Evolutionary conservation across 768 basidiomycete species (phyloP), one percentile per base, ranked within the genome.

Genomic region (Rhizopogon vesiculosus): DNA sequence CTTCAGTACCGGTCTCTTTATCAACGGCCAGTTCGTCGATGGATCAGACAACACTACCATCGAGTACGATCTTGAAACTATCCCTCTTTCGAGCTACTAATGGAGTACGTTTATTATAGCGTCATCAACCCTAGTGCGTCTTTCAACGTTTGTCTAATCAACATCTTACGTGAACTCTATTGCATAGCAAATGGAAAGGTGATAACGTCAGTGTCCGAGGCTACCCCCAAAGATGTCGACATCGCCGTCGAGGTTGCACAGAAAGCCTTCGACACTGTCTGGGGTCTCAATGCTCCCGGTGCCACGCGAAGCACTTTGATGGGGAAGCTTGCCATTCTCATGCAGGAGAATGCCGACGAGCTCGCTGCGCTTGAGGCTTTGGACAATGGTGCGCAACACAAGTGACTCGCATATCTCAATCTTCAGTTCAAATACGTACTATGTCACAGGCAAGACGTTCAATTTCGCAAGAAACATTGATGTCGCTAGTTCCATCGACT

Each of bases 321-420:
- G 33, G 68, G 68, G 63, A 85, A 84, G 61, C 77, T 94, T 45
- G 85, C 85, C 1, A 73, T 80, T 33, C 69, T 87, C 53, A 77
- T 94, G 64, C 85, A 89, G 62, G 58, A 72, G 42, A 67, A 91
- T 69, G 63, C 66, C 1, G 85, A 88, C 31, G 80, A 83, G 53
- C 74, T 93, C 53, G 82, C 87, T 1, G 89, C 89, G 0, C 67
- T 93, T 40, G 91, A 93, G 71, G 73, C 85, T 12, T 70, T 89
- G 58, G 82, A 93, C 66, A 85, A 84, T 56, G 82, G 82, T 84
- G 8, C 61, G 65, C 22, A 18, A 19, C n/a, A 16, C 10, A 10
- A 19, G n/a, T 40, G 16, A 7, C n/a, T 31, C 8, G 29, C 10
- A 12, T 7, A 6, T 29, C 5, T 7, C 29, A 29, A 29, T 29